Conservation (phyloP, 805 yeast genomes). For the Candida chauliodis region DNA sequence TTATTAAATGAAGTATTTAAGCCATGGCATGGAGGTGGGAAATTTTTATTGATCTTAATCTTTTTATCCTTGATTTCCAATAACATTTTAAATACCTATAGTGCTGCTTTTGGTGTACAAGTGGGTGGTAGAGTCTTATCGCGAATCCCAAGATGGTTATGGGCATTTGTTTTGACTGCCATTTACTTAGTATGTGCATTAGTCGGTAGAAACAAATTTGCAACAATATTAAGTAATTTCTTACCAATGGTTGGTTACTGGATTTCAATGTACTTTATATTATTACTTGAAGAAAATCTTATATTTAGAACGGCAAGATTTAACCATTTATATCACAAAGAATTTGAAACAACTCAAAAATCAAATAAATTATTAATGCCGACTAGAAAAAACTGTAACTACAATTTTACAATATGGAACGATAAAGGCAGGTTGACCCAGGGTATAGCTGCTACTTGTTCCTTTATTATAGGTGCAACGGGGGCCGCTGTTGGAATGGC, state of each 20-base stretch:
- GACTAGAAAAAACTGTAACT: slow-evolving; percentile 42
- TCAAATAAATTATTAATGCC: slow-evolving; percentile 21
- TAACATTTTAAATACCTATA: slow-evolving; percentile 76
- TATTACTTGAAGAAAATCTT: slow-evolving; percentile 67
- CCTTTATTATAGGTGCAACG: slow-evolving; percentile 67
- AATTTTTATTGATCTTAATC: slow-evolving; percentile 65
- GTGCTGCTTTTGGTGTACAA: slow-evolving; percentile 78
- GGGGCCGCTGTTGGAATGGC: slow-evolving; percentile 89
- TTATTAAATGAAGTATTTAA: slow-evolving; percentile 58
- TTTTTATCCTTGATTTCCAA: slow-evolving; percentile 77
- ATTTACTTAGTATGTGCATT: slow-evolving; percentile 68
- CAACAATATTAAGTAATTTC: slow-evolving; percentile 72
- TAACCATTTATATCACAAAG: slow-evolving; percentile 28
- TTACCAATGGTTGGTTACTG: slow-evolving; percentile 91
- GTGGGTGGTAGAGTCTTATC: slow-evolving; percentile 52
- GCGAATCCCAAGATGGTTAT: slow-evolving; percentile 71
- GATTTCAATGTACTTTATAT: slow-evolving; percentile 76
- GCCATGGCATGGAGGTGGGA: slow-evolving; percentile 78
- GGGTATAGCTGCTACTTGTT: slow-evolving; percentile 66
- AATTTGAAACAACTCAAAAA: slow-evolving; percentile 14
- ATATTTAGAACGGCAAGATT: slow-evolving; percentile 57
- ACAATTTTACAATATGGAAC: slow-evolving; percentile 77
- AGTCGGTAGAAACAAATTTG: slow-evolving; percentile 71
- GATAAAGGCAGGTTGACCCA: slow-evolving; percentile 54
- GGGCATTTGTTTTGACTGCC: slow-evolving; percentile 61